Conservation (phyloP, 2,329 filamentous ascomycete genomes). For the Clarireedia homoeocarpa region DNA sequence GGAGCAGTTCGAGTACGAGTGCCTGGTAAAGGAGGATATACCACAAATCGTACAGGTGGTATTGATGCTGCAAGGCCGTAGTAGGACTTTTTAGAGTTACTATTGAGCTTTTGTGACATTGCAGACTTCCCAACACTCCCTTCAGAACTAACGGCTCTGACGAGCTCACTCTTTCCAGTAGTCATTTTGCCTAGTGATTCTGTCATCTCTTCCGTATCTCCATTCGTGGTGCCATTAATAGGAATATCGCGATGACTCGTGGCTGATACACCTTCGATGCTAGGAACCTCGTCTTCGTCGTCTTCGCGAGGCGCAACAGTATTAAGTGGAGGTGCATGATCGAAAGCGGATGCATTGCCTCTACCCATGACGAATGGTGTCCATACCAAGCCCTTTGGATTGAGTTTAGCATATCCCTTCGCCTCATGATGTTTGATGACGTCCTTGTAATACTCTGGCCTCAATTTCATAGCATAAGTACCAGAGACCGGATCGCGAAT, state of each 20-base stretch:
- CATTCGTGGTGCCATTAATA: constrained; percentile 18
- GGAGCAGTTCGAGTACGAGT: constrained; percentile 32
- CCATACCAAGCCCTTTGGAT: constrained; percentile 78
- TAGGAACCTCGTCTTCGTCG: constrained; percentile 36
- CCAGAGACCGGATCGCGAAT: constrained; percentile 85
- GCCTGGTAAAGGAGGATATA: constrained; percentile 63
- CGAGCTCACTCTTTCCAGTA: constrained; percentile 17
- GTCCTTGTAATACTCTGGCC: constrained; percentile 75
- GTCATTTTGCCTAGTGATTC: constrained; percentile 25
- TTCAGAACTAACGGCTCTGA: constrained; percentile 14
- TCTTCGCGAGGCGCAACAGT: constrained; percentile 84
- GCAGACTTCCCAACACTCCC: constrained; percentile 13
- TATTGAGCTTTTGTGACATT: constrained; percentile 19
- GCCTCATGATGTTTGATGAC: constrained; percentile 85
- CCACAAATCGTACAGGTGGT: constrained; percentile 64
- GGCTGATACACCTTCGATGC: constrained; percentile 14
- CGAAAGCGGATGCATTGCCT: constrained; percentile 72
- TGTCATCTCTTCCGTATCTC: constrained; percentile 20
- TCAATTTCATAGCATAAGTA: constrained; percentile 81
- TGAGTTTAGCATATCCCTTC: constrained; percentile 80
- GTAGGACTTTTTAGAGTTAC: constrained; percentile 20
- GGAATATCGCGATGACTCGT: constrained; percentile 20
- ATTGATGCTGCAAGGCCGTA: constrained; percentile 38
- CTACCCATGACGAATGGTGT: constrained; percentile 96
- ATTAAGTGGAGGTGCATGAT: constrained; percentile 71